Percentiles rank a stretch among this genome's conserved stretches.
Conservation (phyloP, 305 asterid species). For the Lippia alba region DNA sequence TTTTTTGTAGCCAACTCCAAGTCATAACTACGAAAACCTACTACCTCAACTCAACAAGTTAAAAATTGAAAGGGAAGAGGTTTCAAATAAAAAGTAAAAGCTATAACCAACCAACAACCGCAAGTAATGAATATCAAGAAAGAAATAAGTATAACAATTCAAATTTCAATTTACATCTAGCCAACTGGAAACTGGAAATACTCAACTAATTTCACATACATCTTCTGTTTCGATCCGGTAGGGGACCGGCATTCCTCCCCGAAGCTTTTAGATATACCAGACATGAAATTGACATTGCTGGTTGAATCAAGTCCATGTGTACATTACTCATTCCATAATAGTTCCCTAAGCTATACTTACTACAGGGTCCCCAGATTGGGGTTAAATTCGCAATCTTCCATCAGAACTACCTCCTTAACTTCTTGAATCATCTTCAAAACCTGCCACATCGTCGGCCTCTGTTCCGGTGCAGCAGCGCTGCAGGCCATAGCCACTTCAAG, state of each 20-base stretch:
- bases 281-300: neutral
- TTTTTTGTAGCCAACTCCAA: neutral
- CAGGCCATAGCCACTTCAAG: slow-evolving; percentile 86
- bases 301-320: neutral
- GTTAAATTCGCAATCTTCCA: slow-evolving; percentile 59
- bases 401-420: slow-evolving; percentile 65
- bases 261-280: too few relatives aligned
- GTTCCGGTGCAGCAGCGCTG: slow-evolving; percentile 63
- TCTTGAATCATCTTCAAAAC: slow-evolving; percentile 94
- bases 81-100: neutral
- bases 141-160: neutral
- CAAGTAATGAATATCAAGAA: slow-evolving; percentile 1
- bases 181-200: neutral
- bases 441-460: slow-evolving; percentile 93
- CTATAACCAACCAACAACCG: slow-evolving; percentile 22
- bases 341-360: slow-evolving; percentile 1
- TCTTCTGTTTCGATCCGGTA: too few relatives aligned
- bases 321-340: slow-evolving; percentile 1
- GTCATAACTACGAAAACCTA: slow-evolving; percentile 23
- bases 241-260: neutral
- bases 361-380: slow-evolving; percentile 29
- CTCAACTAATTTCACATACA: neutral
- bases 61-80: neutral
- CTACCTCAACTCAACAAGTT: slow-evolving; percentile 18
- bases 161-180: neutral